Percentiles rank a stretch among this genome's conserved stretches.
Evolutionary conservation across 805 yeast species (phyloP).

Genomic region (Hanseniaspora vineae): DNA sequence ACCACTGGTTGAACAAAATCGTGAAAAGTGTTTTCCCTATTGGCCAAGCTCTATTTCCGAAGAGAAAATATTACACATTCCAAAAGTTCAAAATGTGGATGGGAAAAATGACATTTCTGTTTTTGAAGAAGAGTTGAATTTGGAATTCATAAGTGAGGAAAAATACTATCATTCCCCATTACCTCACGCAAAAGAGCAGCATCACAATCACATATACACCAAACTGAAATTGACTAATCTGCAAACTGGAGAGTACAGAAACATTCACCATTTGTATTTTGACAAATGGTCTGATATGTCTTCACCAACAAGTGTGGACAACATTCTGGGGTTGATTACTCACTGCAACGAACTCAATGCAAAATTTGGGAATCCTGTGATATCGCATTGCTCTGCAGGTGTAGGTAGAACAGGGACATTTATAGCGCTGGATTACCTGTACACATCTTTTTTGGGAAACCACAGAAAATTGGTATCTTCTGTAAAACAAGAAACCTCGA

Average conservation of each 20-base stretch:
- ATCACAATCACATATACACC: slow-evolving; percentile 15
- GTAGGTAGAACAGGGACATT: slow-evolving; percentile 94
- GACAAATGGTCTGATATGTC: slow-evolving; percentile 79
- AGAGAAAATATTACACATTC: background rate
- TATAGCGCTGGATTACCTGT: slow-evolving; percentile 34
- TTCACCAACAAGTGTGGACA: slow-evolving; percentile 33
- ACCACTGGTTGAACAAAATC: slow-evolving; percentile 54
- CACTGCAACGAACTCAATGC: slow-evolving; percentile 17
- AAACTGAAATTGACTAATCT: slow-evolving; percentile 9
- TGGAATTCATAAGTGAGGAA: slow-evolving; percentile 11
- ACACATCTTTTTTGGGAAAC: slow-evolving; percentile 12
- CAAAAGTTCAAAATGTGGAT: slow-evolving; percentile 4
- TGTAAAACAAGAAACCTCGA: too few species aligned
- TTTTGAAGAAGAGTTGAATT: slow-evolving; percentile 13
- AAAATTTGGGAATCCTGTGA: slow-evolving; percentile 32
- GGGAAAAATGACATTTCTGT: slow-evolving; percentile 9
- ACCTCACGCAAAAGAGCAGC: slow-evolving; percentile 5
- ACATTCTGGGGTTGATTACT: slow-evolving; percentile 20
- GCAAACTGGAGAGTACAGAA: slow-evolving; percentile 7
- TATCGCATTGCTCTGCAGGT: slow-evolving; percentile 94
- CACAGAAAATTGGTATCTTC: slow-evolving; percentile 4
- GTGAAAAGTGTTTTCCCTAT: slow-evolving; percentile 67
- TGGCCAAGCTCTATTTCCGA: slow-evolving; percentile 36
- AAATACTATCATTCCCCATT: slow-evolving; percentile 1
- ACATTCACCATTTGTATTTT: slow-evolving; percentile 53